Conservation (phyloP, 139 green algal genomes). For the Chlamydomonas applanata region DNA sequence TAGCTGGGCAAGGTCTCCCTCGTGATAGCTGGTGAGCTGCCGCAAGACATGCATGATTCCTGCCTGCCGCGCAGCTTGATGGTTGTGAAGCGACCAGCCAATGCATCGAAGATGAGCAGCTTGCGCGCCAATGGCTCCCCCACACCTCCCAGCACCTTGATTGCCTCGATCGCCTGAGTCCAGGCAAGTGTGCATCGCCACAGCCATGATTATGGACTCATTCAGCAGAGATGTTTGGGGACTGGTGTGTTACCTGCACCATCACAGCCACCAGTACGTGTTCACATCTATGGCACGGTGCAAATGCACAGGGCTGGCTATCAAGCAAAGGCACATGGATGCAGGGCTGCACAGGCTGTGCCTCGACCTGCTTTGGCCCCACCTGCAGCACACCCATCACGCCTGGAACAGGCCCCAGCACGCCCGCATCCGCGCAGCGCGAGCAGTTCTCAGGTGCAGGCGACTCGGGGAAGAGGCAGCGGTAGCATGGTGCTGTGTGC, state of each 20-base stretch:
- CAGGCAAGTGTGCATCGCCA: no score
- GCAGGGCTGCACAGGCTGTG: no score
- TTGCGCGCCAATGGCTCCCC: conserved; percentile 57
- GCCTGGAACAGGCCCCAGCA: conserved; percentile 89
- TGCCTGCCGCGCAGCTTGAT: conserved; percentile 70
- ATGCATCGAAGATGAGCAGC: conserved; percentile 76
- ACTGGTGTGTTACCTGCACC: no score
- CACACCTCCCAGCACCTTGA: conserved; percentile 82
- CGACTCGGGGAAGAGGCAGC: conserved; percentile 88
- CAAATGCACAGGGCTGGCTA: no score
- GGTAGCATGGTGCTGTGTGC: conserved; percentile 46
- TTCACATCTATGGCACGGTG: no score
- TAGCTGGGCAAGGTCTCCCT: conserved; percentile 46
- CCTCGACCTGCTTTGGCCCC: no score
- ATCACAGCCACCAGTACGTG: no score
- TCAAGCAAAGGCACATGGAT: no score
- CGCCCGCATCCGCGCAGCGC: conserved; percentile 86
- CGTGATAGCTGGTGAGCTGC: conserved; percentile 50
- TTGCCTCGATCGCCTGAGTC: conserved; percentile 88
- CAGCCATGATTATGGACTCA: no score
- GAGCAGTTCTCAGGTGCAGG: conserved; percentile 75
- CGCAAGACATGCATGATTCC: conserved; percentile 67
- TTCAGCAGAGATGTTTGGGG: no score
- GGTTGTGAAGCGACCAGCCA: conserved; percentile 61
- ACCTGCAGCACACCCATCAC: conserved; percentile 89